Evolutionary conservation across 345 rosid species (phyloP).

Genomic region (Lepidium didymum): DNA sequence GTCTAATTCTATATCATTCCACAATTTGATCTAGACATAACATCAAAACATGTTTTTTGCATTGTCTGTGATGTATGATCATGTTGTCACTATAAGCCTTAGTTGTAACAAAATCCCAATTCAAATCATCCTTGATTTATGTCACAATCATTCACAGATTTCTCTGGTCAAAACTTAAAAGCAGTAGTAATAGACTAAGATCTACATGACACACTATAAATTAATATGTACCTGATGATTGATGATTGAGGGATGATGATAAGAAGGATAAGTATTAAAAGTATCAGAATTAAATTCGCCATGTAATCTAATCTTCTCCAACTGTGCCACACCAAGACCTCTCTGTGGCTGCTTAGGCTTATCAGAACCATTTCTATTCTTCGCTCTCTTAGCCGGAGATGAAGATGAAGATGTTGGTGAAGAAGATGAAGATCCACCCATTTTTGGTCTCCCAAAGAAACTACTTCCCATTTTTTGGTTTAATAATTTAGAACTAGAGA

Average conservation of each 20-base stretch:
- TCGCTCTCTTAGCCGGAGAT: conserved; percentile 61
- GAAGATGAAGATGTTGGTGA: conserved; percentile 26
- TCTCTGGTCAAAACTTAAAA: neutral
- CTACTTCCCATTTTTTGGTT: conserved; percentile 56
- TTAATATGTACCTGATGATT: conserved; percentile 57
- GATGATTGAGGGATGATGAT: conserved; percentile 45
- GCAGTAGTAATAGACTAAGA: neutral
- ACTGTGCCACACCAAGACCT: conserved; percentile 96
- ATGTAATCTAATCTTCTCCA: conserved; percentile 83
- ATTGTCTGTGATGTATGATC: neutral
- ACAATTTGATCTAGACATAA: neutral
- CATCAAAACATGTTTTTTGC: neutral
- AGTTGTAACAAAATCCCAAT: neutral
- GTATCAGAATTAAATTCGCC: conserved; percentile 37
- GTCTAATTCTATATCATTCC: neutral
- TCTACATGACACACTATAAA: neutral
- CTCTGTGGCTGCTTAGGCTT: conserved; percentile 92
- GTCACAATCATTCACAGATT: neutral
- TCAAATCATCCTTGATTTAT: neutral
- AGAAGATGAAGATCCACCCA: conserved; percentile 33
- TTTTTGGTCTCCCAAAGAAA: conserved; percentile 64
- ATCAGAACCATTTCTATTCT: conserved; percentile 65
- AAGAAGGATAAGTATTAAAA: conserved; percentile 35
- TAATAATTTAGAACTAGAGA: conserved; percentile 14
- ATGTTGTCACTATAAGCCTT: neutral